Evolutionary conservation across 345 rosid genomes (phyloP).

Genomic region (Abelmoschus esculentus): DNA sequence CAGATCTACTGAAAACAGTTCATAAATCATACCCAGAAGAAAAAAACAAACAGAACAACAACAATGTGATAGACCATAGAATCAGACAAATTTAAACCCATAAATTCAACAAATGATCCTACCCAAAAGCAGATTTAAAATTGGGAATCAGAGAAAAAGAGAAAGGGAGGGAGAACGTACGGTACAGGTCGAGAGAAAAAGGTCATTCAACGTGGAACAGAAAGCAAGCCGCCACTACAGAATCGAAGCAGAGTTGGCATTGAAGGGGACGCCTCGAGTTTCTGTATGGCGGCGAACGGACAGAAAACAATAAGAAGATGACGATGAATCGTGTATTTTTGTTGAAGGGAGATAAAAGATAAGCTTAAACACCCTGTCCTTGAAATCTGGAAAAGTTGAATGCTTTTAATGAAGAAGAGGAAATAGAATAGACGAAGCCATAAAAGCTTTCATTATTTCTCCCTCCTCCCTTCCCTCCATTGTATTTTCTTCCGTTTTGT

Average conservation of each 20-base stretch:
- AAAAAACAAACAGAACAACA: not conserved
- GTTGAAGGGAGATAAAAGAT: not conserved
- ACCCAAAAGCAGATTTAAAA: not conserved
- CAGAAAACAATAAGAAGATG: not conserved
- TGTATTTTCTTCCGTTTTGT: not conserved
- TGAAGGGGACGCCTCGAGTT: not conserved
- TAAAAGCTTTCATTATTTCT: not conserved
- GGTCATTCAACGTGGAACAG: constrained; percentile 14
- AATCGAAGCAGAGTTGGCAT: not conserved
- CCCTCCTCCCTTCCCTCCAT: not conserved
- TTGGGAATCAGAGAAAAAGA: not conserved
- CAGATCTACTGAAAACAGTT: constrained; percentile 28
- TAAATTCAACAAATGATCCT: not conserved
- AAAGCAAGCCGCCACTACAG: not conserved
- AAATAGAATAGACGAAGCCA: not conserved
- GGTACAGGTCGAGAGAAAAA: constrained; percentile 27
- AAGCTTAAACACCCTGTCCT: not conserved
- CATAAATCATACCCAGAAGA: not conserved
- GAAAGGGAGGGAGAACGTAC: constrained; percentile 4
- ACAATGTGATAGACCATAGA: not conserved
- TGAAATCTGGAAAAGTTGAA: not conserved
- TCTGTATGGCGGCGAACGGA: not conserved
- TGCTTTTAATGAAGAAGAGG: not conserved
- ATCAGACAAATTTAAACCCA: not conserved
- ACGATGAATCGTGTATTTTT: not conserved